A percentile compares a stretch with the other conserved stretches of the same genome.
Evolutionary conservation across 1,139 yeast genomes (phyloP).

Genomic region (Blastobotrys aristatus): DNA sequence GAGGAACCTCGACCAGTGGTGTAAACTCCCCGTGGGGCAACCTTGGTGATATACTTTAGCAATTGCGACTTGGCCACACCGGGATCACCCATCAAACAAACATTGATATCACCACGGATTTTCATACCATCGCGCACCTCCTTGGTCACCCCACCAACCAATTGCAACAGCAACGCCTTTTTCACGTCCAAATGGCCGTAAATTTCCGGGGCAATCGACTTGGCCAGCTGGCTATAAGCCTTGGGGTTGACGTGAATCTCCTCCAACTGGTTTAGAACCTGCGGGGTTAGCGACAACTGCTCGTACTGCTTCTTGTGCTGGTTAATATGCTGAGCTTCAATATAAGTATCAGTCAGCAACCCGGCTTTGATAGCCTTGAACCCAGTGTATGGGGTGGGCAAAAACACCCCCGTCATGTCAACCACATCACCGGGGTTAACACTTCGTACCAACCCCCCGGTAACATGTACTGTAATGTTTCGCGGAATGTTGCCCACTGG

Average conservation of each 20-base stretch:
- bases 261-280: conserved; percentile 40
- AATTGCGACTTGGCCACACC: conserved; percentile 99
- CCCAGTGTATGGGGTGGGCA: conserved; percentile 96
- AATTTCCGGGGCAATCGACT: conserved; percentile 96
- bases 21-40: conserved; percentile 95
- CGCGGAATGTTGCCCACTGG: conserved; percentile 98
- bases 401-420: conserved; percentile 83
- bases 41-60: conserved; percentile 82
- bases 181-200: conserved; percentile 92
- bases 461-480: conserved; percentile 73
- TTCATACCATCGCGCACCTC: conserved; percentile 94
- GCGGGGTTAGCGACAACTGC: conserved; percentile 53
- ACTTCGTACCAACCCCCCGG: conserved; percentile 82
- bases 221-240: conserved; percentile 70
- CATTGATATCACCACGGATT: conserved; percentile 95
- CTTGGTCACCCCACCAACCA: conserved; percentile 95
- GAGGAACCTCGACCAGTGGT: conserved; percentile 99
- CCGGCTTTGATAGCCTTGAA: conserved; percentile 91
- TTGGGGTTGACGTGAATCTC: conserved; percentile 38
- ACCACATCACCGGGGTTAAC: conserved; percentile 94
- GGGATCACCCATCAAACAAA: conserved; percentile 98
- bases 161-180: conserved; percentile 73
- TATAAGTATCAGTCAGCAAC: conserved; percentile 83
- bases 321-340: conserved; percentile 78
- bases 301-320: conserved; percentile 92